Conservation (phyloP, 2,329 filamentous ascomycete species). For the Aureobasidium sp. region DNA sequence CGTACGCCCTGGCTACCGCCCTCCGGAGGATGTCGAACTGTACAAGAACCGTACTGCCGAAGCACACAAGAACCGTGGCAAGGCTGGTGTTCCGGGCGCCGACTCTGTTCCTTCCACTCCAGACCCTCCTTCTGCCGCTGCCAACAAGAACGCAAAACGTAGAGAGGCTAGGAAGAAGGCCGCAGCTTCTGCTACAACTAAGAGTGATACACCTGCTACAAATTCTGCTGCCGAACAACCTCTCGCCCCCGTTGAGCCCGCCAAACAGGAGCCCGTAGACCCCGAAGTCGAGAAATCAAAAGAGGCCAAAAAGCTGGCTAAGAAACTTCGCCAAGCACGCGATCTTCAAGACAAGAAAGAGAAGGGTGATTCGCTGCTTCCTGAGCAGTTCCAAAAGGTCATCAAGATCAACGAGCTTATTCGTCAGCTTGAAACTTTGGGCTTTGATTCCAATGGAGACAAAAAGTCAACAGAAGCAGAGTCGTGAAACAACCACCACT, state of each 20-base stretch:
- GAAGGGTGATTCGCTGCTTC: conserved; percentile 71
- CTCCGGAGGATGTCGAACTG: conserved; percentile 89
- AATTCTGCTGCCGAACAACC: conserved; percentile 21
- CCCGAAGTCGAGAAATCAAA: conserved; percentile 78
- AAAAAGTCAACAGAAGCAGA: conserved; percentile 33
- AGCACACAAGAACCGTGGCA: conserved; percentile 69
- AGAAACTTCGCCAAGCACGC: conserved; percentile 89
- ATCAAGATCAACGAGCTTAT: conserved; percentile 95
- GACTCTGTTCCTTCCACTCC: conserved; percentile 36
- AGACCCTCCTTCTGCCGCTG: conserved; percentile 44
- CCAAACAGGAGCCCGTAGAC: conserved; percentile 48
- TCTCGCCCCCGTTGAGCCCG: not conserved
- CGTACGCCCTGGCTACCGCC: conserved; percentile 85
- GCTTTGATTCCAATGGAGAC: conserved; percentile 74
- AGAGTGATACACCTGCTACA: conserved; percentile 16
- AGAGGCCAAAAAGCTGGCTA: conserved; percentile 83
- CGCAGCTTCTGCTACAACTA: conserved; percentile 32
- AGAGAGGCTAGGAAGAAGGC: conserved; percentile 60
- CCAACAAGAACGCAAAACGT: conserved; percentile 82
- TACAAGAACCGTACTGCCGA: conserved; percentile 92
- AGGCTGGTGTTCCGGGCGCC: conserved; percentile 67
- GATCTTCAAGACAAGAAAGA: conserved; percentile 90
- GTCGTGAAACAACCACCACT: not conserved
- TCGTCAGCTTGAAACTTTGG: conserved; percentile 75
- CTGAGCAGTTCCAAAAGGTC: conserved; percentile 95